These are phyloP conservation scores for Ambrosia trifida DNA, from an alignment of 129 eudicot genomes.

Conservation along the genomic window DNA sequence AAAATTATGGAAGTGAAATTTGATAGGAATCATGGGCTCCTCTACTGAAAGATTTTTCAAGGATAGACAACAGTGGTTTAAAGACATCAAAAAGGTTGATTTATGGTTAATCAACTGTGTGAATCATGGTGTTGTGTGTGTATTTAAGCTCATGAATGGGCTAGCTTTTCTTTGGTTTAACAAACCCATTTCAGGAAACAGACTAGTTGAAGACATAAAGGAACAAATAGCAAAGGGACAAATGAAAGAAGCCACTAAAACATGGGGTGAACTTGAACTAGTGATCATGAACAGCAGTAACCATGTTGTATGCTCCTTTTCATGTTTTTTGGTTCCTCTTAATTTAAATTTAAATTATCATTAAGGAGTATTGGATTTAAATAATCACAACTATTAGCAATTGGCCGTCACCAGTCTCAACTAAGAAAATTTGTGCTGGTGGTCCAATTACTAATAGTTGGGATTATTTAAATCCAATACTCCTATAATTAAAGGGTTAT, in stretches of 20 bases:
- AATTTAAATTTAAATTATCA: neutral
- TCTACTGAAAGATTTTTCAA: constrained; percentile 50
- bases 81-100: constrained; percentile 42
- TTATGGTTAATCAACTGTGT: constrained; percentile 19
- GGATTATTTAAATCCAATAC: too few species aligned
- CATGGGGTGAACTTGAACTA: constrained; percentile 48
- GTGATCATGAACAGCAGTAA: constrained; percentile 37
- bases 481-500: neutral
- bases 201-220: constrained; percentile 46
- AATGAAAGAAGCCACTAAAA: constrained; percentile 38
- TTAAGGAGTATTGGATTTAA: too few species aligned
- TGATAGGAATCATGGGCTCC: constrained; percentile 55
- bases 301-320: constrained; percentile 40
- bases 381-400: too few species aligned
- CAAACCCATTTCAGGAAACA: constrained; percentile 38
- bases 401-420: too few species aligned
- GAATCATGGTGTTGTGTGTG: constrained; percentile 29
- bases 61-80: constrained; percentile 40
- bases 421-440: too few species aligned
- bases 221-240: constrained; percentile 43
- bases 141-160: neutral
- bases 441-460: too few species aligned
- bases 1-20: constrained; percentile 15
- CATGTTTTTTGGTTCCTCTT: constrained; percentile 11
- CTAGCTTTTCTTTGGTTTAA: constrained; percentile 16